Evolutionary conservation across 2,329 filamentous ascomycete genomes (phyloP).

Genomic region (Periconia sp.): DNA sequence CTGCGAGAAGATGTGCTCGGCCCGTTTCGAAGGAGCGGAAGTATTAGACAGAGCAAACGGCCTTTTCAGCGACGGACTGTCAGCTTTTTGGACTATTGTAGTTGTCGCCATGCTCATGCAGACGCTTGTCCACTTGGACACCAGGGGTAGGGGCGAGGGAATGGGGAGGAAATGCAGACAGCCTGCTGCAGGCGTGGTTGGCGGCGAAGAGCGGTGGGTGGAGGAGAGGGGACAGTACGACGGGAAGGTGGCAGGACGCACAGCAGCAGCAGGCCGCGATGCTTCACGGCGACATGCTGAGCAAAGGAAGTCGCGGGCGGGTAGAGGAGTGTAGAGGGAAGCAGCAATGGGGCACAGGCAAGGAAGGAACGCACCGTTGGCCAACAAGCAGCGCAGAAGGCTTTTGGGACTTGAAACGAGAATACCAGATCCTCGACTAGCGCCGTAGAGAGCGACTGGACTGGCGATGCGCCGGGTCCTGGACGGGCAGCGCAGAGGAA

Average conservation of each 20-base stretch:
- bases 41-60: conserved; percentile 42
- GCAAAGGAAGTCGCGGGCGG: conserved; percentile 1
- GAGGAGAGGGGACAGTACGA: conserved; percentile 15
- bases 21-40: conserved; percentile 38
- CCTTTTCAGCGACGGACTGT: conserved; percentile 44
- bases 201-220: conserved; percentile 13
- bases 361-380: conserved; percentile 39
- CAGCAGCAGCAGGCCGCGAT: conserved; percentile 1
- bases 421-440: conserved; percentile 52
- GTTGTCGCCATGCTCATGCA: conserved; percentile 30
- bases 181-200: conserved; percentile 8
- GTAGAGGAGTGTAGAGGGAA: conserved; percentile 6
- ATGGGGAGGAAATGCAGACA: not conserved
- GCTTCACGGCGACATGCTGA: conserved; percentile 2
- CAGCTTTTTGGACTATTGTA: conserved; percentile 36
- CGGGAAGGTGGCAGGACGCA: conserved; percentile 10
- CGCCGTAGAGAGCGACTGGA: conserved; percentile 47
- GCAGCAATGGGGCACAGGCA: conserved; percentile 21
- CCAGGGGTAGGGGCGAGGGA: not conserved
- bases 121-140: not conserved
- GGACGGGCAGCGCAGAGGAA: conserved; percentile 29
- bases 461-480: conserved; percentile 40
- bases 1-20: conserved; percentile 26
- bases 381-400: conserved; percentile 28
- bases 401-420: conserved; percentile 44